A percentile compares a stretch with the other conserved stretches of the same genome.
Evolutionary conservation across 768 basidiomycete species (phyloP).

Genomic region (Lenzites betulinus): DNA sequence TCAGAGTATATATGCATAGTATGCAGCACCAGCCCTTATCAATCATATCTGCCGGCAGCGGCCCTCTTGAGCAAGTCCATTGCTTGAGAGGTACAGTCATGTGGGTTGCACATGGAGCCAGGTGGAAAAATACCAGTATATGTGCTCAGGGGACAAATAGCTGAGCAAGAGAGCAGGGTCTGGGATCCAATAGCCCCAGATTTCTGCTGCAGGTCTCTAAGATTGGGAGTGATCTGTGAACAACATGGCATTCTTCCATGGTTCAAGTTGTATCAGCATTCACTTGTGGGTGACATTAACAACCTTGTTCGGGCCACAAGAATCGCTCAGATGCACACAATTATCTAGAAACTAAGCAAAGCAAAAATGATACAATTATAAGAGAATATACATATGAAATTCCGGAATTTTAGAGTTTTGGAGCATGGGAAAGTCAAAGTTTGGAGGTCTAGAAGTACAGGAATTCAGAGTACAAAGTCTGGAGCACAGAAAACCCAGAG

Average conservation of each 20-base stretch:
- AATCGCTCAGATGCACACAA: background rate
- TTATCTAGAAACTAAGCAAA: background rate
- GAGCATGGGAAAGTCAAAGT: no score
- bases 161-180: background rate
- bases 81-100: background rate
- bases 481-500: no score
- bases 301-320: background rate
- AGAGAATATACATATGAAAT: no score
- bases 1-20: no score
- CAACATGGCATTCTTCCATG: background rate
- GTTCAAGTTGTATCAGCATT: background rate
- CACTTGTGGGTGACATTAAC: background rate
- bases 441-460: no score
- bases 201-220: background rate
- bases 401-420: no score
- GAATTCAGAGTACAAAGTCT: no score
- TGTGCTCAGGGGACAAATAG: background rate
- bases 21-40: no score
- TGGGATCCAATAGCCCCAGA: slow-evolving; percentile 6
- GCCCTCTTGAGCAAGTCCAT: no score
- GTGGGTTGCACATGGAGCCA: background rate
- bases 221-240: background rate
- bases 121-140: background rate
- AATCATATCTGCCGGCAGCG: no score
- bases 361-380: no score